These are phyloP conservation scores for Scheffersomyces coipomensis DNA, from an alignment of 805 yeast species.

Conservation along the genomic window DNA sequence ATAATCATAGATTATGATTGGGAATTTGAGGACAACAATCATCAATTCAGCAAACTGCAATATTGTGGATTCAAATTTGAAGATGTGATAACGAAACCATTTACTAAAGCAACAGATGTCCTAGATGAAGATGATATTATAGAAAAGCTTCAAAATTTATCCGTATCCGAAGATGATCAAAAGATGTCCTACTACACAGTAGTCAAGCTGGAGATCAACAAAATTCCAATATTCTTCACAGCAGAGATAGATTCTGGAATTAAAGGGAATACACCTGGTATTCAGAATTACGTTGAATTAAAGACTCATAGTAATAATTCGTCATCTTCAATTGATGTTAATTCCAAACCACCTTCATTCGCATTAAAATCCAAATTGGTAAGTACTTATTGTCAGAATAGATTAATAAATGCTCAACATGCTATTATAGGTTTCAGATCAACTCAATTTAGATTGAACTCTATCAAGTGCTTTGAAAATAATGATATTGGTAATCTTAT, in stretches of 20 bases:
- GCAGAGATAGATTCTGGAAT: slow-evolving; percentile 23
- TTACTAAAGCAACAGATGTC: neutral
- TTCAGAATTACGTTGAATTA: slow-evolving; percentile 18
- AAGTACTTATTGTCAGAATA: slow-evolving; percentile 18
- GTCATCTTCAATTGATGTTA: neutral
- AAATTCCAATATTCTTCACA: slow-evolving; percentile 12
- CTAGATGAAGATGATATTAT: neutral
- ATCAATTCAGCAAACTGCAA: slow-evolving; percentile 6
- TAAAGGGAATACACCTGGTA: slow-evolving; percentile 1
- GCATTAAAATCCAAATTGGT: slow-evolving; percentile 9
- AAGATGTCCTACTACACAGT: slow-evolving; percentile 13
- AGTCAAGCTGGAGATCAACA: slow-evolving; percentile 9
- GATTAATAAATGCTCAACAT: slow-evolving; percentile 13
- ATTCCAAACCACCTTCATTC: slow-evolving; percentile 1
- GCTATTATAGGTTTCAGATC: slow-evolving; percentile 16
- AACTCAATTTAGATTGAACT: slow-evolving; percentile 8
- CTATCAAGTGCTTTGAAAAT: slow-evolving; percentile 9
- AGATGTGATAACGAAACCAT: slow-evolving; percentile 12
- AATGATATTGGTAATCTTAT: slow-evolving; percentile 9
- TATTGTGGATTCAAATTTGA: slow-evolving; percentile 25
- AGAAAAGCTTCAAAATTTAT: neutral
- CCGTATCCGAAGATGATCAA: neutral
- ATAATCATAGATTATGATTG: slow-evolving; percentile 19
- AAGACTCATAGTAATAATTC: slow-evolving; percentile 17
- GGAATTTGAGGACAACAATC: slow-evolving; percentile 6